Percentiles rank a stretch among this genome's conserved stretches.
Conservation (phyloP, 805 yeast genomes). For the Vanderwaltozyma polyspora region DNA sequence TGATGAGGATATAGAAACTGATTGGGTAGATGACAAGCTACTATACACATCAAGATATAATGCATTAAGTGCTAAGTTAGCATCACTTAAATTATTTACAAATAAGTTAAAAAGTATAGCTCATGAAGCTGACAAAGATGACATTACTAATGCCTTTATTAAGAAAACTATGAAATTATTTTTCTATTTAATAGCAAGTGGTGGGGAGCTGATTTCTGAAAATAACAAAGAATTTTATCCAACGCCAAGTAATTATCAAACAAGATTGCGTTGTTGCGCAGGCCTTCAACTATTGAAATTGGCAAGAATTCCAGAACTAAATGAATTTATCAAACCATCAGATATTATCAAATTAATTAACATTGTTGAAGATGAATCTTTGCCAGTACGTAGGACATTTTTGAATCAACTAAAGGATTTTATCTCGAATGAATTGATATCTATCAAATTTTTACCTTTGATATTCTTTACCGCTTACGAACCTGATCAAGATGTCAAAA, state of each 20-base stretch:
- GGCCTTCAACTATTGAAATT: conserved; percentile 56
- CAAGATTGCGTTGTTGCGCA: conserved; percentile 54
- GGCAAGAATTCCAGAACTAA: conserved; percentile 43
- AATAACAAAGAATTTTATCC: conserved; percentile 34
- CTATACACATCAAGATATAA: conserved; percentile 10
- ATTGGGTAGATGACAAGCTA: conserved; percentile 40
- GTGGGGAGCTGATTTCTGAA: conserved; percentile 59
- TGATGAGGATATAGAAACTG: conserved; percentile 19
- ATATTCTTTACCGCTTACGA: conserved; percentile 71
- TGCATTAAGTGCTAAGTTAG: conserved; percentile 37
- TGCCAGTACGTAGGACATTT: conserved; percentile 44
- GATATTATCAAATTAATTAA: conserved; percentile 44
- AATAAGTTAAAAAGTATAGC: conserved; percentile 41
- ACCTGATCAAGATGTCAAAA: conserved; percentile 42
- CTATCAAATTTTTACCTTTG: conserved; percentile 56
- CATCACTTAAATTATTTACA: conserved; percentile 44
- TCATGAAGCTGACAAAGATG: conserved; percentile 26
- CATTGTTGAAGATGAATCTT: conserved; percentile 56
- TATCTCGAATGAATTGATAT: conserved; percentile 40
- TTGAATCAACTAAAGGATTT: conserved; percentile 39
- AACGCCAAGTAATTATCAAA: conserved; percentile 53
- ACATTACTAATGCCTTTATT: conserved; percentile 35
- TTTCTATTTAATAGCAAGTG: conserved; percentile 54
- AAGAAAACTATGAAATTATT: conserved; percentile 59
- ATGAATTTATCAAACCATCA: conserved; percentile 39